Percentiles rank a stretch among this genome's conserved stretches.
Conservation (phyloP, 495 filamentous ascomycete species). For the Lasiosphaeria ovina region DNA sequence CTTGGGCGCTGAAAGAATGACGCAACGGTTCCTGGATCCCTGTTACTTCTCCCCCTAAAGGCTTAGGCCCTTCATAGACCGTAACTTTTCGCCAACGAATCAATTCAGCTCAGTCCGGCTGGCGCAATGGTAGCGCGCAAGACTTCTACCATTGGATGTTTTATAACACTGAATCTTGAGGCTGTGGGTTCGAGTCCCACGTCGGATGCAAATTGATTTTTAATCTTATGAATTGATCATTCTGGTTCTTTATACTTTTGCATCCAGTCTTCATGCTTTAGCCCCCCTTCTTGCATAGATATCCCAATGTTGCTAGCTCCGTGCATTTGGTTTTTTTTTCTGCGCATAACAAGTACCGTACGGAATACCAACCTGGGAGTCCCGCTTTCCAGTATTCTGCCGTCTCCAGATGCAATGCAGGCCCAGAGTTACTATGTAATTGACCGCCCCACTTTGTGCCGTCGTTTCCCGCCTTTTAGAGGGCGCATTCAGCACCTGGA, state of each 20-base stretch:
- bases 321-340: not conserved
- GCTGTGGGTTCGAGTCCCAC: slow-evolving; percentile 30
- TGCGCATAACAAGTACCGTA: not conserved
- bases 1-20: too few species aligned
- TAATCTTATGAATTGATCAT: not conserved
- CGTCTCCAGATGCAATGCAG: too few species aligned
- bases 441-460: slow-evolving; percentile 4
- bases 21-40: not conserved
- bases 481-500: not conserved
- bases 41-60: not conserved
- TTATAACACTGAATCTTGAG: slow-evolving; percentile 14
- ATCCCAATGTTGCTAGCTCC: not conserved
- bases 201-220: slow-evolving; percentile 19
- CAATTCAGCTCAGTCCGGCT: slow-evolving; percentile 12
- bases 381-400: too few species aligned
- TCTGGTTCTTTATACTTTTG: not conserved
- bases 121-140: slow-evolving; percentile 28
- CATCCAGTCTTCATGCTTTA: not conserved
- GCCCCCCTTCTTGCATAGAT: not conserved
- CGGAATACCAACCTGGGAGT: not conserved
- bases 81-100: not conserved
- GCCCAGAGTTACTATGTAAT: not conserved
- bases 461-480: slow-evolving; percentile 2
- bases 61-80: not conserved
- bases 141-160: slow-evolving; percentile 20